Evolutionary conservation across 1,284 basidiomycete genomes (phyloP).

Genomic region (Ceratobasidium sp.): DNA sequence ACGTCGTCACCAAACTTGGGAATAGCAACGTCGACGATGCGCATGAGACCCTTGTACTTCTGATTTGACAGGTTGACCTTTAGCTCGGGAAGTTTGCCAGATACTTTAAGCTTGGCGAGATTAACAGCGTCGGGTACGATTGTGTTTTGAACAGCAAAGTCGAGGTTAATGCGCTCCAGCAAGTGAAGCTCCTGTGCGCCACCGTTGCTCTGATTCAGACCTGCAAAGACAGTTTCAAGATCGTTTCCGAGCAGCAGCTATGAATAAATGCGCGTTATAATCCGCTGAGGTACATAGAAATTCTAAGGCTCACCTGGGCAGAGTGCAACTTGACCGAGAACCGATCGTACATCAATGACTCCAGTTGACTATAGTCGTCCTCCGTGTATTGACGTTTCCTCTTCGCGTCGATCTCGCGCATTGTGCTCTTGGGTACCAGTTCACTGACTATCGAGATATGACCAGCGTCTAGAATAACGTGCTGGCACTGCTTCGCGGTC

Average conservation of each 20-base stretch:
- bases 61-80: slow-evolving; percentile 95
- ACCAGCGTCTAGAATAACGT: slow-evolving; percentile 95
- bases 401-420: slow-evolving; percentile 86
- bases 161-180: slow-evolving; percentile 92
- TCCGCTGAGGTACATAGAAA: slow-evolving; percentile 30
- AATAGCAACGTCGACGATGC: slow-evolving; percentile 90
- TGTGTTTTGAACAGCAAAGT: slow-evolving; percentile 91
- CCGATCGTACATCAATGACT: slow-evolving; percentile 97
- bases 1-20: slow-evolving; percentile 79
- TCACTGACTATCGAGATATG: slow-evolving; percentile 95
- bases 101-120: slow-evolving; percentile 90
- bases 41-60: slow-evolving; percentile 96
- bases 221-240: slow-evolving; percentile 82
- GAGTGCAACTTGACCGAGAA: slow-evolving; percentile 86
- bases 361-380: slow-evolving; percentile 88
- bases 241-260: slow-evolving; percentile 93
- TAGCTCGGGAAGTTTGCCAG: slow-evolving; percentile 88
- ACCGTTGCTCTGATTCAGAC: slow-evolving; percentile 67
- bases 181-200: slow-evolving; percentile 78
- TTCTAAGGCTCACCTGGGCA: slow-evolving; percentile 73
- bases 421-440: slow-evolving; percentile 84
- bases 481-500: slow-evolving; percentile 79
- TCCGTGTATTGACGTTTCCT: slow-evolving; percentile 88
- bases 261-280: slow-evolving; percentile 12
- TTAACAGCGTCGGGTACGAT: slow-evolving; percentile 90